Evolutionary conservation across 345 rosid species (phyloP), one percentile per base, ranked within the genome.

Genomic region (Chamaenerion angustifolium): DNA sequence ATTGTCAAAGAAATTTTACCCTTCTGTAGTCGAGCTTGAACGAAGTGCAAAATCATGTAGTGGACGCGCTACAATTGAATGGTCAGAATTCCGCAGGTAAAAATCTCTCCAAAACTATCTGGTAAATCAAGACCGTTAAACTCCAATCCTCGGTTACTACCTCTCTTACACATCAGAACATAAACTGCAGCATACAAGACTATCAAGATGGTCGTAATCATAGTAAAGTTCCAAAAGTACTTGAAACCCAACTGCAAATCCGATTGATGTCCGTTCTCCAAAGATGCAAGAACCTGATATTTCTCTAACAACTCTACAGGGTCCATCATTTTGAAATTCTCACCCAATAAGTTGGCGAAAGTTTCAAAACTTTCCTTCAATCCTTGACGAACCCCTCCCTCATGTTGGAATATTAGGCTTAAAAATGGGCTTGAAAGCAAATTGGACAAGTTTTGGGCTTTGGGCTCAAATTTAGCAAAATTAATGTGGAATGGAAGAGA

Each of bases 331-430:
- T 72, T 76, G 54, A 71, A 69, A 63, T 58, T 73, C 65, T 69
- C 76, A 40, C 76, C 72, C 57, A 90, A 57, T 48, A 90, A 62
- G 57, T 58, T 55, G 35, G 76, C 27, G 63, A 81, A 85, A 51
- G 74, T 71, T n/a, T 71, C 82, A 64, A 86, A 90, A 67, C 83
- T 78, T 46, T 81, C 88, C 56, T 66, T 79, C 44, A 90, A 54
- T 18, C 98, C 95, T 71, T 83, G 86, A 70, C 66, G 76, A 52
- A 60, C 88, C 46, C 95, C 98, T 48, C 83, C 82, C 78, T 81
- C n/a, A n/a, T n/a, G n/a, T n/a, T n/a, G n/a, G n/a, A n/a, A n/a
- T n/a, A n/a, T n/a, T n/a, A n/a, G n/a, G n/a, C n/a, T n/a, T n/a
- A n/a, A n/a, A n/a, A n/a, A n/a, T n/a, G n/a, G n/a, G n/a, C n/a